A percentile compares a stretch with the other conserved stretches of the same genome.
Conservation (phyloP, 2,329 filamentous ascomycete species). For the Pseudogymnoascus sp. region DNA sequence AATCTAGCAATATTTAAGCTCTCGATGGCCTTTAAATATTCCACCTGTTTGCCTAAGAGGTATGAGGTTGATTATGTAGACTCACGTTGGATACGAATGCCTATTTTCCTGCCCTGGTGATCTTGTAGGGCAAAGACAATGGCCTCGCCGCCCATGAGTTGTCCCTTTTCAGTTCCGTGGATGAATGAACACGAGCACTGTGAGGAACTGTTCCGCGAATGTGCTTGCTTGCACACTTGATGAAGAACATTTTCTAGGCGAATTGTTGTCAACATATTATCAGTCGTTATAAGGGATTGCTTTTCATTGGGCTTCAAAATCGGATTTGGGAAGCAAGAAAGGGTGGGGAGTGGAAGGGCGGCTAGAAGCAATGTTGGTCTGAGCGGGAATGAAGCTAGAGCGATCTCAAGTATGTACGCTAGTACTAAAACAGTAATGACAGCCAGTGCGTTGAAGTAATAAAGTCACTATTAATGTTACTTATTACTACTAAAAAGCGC, state of each 20-base stretch:
- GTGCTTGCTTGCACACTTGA: background rate
- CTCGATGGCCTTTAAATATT: background rate
- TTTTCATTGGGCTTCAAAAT: background rate
- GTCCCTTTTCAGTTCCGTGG: background rate
- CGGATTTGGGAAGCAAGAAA: no score
- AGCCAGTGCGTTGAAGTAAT: background rate
- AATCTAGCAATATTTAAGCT: background rate
- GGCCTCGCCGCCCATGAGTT: background rate
- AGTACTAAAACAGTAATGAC: no score
- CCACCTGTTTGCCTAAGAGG: background rate
- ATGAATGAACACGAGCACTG: background rate
- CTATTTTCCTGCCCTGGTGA: background rate
- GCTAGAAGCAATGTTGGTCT: no score
- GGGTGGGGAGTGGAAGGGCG: no score
- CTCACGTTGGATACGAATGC: background rate
- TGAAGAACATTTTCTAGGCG: background rate
- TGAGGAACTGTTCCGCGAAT: background rate
- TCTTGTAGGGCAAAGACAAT: background rate
- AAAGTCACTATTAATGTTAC: background rate
- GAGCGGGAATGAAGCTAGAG: no score
- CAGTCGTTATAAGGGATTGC: background rate
- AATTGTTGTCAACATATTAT: background rate
- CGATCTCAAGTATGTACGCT: no score
- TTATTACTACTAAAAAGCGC: background rate
- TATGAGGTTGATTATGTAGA: background rate